Evolutionary conservation across 2,329 filamentous ascomycete species (phyloP).

Genomic region (Coniochaeta sp.): DNA sequence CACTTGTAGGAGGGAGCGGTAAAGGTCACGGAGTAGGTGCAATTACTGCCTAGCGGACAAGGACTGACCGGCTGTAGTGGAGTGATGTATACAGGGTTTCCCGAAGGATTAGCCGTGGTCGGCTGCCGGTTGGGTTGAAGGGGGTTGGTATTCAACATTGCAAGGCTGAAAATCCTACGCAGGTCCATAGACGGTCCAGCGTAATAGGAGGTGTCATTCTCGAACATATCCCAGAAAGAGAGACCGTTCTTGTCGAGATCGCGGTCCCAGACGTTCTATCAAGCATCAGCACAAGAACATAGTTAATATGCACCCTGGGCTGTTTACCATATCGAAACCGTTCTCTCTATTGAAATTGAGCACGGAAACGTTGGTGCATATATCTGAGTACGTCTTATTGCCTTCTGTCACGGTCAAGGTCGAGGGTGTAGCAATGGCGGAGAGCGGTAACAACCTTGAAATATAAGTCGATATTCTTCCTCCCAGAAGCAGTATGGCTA

Average conservation of each 20-base stretch:
- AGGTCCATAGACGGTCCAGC: conserved; percentile 4
- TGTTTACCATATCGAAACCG: conserved; percentile 5
- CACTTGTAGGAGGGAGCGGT: conserved; percentile 7
- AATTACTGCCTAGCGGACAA: conserved; percentile 5
- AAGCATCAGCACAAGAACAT: no score
- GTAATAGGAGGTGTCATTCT: conserved; percentile 4
- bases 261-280: not conserved
- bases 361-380: conserved; percentile 4
- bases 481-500: not conserved
- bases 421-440: conserved; percentile 9
- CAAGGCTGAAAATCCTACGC: conserved; percentile 3
- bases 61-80: conserved; percentile 2
- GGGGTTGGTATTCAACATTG: conserved; percentile 6
- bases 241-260: conserved; percentile 5
- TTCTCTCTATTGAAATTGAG: conserved; percentile 8
- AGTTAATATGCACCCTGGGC: no score
- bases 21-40: conserved; percentile 7
- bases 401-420: conserved; percentile 5
- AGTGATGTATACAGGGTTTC: not conserved
- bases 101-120: no score
- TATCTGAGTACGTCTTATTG: not conserved
- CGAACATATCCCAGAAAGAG: conserved; percentile 6
- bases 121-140: not conserved
- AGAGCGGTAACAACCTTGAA: conserved; percentile 7
- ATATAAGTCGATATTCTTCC: not conserved